Percentiles rank a stretch among this genome's conserved stretches.
Conservation (phyloP, 192 early-diverging fungal species). For the Backusella parvicylindrica region DNA sequence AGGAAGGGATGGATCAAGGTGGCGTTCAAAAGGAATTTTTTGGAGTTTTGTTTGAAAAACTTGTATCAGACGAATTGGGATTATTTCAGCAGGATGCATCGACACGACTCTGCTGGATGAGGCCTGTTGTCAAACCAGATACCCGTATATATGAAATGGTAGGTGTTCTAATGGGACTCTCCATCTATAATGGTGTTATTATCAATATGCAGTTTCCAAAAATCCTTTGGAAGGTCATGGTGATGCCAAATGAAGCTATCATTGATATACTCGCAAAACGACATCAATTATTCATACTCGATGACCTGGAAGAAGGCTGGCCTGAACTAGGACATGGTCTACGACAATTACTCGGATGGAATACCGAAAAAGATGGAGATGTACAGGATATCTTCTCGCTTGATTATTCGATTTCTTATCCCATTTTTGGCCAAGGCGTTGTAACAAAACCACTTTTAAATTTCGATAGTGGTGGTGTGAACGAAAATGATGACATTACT, state of each 20-base stretch:
- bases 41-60: constrained; percentile 66
- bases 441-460: constrained; percentile 52
- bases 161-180: constrained; percentile 81
- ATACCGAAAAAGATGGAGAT: constrained; percentile 40
- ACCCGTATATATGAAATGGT: constrained; percentile 68
- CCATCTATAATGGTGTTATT: constrained; percentile 83
- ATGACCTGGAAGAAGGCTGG: constrained; percentile 21
- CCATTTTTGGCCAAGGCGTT: constrained; percentile 45
- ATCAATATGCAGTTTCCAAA: constrained; percentile 68
- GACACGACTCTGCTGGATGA: constrained; percentile 75
- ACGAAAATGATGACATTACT: constrained; percentile 24
- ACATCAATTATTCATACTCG: background rate
- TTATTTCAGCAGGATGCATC: constrained; percentile 63
- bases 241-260: background rate
- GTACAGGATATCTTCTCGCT: constrained; percentile 81
- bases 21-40: constrained; percentile 97
- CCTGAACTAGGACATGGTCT: constrained; percentile 65
- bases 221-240: constrained; percentile 64
- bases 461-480: constrained; percentile 2
- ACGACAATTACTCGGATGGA: constrained; percentile 76
- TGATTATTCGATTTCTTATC: constrained; percentile 78
- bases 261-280: background rate
- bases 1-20: constrained; percentile 93
- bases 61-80: constrained; percentile 70
- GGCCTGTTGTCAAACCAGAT: constrained; percentile 38